Evolutionary conservation across 176 grass and related monocot species (phyloP).

Genomic region (Tuctoria greenei): DNA sequence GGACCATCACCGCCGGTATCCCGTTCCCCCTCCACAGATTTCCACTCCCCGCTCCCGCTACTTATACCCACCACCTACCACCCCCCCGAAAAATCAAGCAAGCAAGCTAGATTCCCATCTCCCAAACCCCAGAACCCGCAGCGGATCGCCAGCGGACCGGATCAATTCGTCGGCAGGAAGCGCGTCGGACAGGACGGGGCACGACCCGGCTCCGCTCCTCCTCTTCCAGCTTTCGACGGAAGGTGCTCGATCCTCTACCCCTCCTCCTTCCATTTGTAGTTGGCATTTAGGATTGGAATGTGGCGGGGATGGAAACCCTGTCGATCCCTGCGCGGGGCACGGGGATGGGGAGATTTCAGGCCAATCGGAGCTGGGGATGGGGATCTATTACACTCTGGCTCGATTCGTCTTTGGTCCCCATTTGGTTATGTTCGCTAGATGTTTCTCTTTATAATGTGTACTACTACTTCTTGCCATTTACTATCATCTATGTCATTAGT

Average conservation of each 20-base stretch:
- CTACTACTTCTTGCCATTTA: not conserved
- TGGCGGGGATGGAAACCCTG: not conserved
- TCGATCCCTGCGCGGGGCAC: no score
- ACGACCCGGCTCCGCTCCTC: no score
- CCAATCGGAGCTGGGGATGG: not conserved
- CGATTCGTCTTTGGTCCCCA: not conserved
- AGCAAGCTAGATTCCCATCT: not conserved
- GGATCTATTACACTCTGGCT: not conserved
- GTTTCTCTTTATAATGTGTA: not conserved
- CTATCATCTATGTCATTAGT: not conserved
- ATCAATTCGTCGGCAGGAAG: not conserved
- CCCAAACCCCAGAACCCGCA: not conserved
- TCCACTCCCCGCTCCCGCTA: slow-evolving; percentile 25
- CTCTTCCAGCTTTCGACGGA: not conserved
- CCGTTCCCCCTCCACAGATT: slow-evolving; percentile 39
- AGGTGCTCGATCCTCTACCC: not conserved
- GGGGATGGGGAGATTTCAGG: not conserved
- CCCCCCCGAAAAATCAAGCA: not conserved
- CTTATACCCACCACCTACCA: slow-evolving; percentile 21
- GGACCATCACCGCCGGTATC: slow-evolving; percentile 48
- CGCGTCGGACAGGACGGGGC: no score
- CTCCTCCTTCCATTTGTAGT: not conserved
- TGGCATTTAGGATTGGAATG: not conserved
- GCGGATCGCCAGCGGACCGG: not conserved
- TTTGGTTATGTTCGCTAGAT: not conserved